Evolutionary conservation across 352 stramenopile genomes (phyloP).

Genomic region (Phytophthora vignae): DNA sequence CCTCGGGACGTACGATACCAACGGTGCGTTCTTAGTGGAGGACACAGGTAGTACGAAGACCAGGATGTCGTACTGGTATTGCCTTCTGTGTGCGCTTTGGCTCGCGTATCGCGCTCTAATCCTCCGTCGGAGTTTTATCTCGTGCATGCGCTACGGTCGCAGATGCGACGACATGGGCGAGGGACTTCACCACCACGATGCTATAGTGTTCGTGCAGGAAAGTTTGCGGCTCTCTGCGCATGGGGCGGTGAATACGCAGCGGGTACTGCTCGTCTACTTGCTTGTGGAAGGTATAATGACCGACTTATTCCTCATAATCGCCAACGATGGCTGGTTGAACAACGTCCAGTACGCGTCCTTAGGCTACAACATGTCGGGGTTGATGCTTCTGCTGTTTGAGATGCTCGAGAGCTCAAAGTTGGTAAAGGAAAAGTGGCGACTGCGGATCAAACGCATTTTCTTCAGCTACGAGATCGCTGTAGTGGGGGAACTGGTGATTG

Average conservation of each 20-base stretch:
- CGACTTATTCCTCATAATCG: constrained; percentile 23
- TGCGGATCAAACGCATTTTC: constrained; percentile 8
- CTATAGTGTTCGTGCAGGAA: constrained; percentile 21
- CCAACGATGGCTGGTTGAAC: constrained; percentile 3
- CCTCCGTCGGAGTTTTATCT: constrained; percentile 1
- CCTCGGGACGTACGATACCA: no score
- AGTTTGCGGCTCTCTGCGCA: constrained; percentile 13
- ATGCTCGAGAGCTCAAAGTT: constrained; percentile 12
- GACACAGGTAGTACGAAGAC: no score
- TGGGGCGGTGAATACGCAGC: constrained; percentile 12
- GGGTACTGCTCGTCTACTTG: constrained; percentile 3
- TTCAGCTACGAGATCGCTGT: constrained; percentile 24
- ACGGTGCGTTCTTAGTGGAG: no score
- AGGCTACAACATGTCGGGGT: constrained; percentile 19
- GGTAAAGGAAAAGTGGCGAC: constrained; percentile 11
- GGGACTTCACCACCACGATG: constrained; percentile 3
- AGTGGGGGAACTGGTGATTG: constrained; percentile 16
- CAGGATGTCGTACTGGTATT: no score
- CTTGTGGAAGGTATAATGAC: constrained; percentile 22
- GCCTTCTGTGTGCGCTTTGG: constrained; percentile 2
- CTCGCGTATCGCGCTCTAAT: constrained; percentile 10
- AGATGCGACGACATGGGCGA: constrained; percentile 12
- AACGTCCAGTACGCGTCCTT: constrained; percentile 17
- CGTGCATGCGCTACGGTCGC: constrained; percentile 2
- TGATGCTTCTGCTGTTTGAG: constrained; percentile 15